Evolutionary conservation across 257 asterid genomes (phyloP).

Genomic region (Solanum virginianum): DNA sequence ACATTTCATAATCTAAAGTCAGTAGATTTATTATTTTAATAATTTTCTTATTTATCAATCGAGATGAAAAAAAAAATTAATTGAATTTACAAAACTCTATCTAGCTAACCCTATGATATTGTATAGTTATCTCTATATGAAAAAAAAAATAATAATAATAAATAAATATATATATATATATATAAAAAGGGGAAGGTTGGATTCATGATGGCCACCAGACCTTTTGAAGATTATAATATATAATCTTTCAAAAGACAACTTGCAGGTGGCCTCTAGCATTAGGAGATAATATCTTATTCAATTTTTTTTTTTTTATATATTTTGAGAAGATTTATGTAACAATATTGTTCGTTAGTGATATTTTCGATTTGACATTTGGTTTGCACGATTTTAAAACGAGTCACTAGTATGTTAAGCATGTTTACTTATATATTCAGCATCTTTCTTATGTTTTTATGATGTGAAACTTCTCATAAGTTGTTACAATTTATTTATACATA

Average conservation of each 20-base stretch:
- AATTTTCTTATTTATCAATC: neutral
- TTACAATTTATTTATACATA: too few species aligned
- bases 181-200: neutral
- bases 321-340: neutral
- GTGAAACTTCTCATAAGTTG: too few species aligned
- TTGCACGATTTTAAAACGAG: fast-evolving
- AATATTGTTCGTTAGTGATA: neutral
- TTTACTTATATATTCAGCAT: too few species aligned
- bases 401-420: too few species aligned
- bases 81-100: neutral
- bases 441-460: too few species aligned
- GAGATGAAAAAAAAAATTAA: neutral
- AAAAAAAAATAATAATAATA: too few species aligned
- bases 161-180: neutral
- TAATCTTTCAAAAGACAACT: neutral
- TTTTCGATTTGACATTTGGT: too few species aligned
- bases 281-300: neutral
- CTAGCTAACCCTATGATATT: neutral
- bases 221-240: neutral
- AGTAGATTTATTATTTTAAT: neutral
- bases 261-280: neutral
- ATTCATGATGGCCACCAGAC: neutral
- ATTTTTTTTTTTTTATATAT: neutral
- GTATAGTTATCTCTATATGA: neutral
- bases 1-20: neutral